Percentiles rank a stretch among this genome's conserved stretches.
phyloP scores from a whole-genome alignment of 2,329 filamentous ascomycete species.

The Pestalotiopsis sp. region DNA sequence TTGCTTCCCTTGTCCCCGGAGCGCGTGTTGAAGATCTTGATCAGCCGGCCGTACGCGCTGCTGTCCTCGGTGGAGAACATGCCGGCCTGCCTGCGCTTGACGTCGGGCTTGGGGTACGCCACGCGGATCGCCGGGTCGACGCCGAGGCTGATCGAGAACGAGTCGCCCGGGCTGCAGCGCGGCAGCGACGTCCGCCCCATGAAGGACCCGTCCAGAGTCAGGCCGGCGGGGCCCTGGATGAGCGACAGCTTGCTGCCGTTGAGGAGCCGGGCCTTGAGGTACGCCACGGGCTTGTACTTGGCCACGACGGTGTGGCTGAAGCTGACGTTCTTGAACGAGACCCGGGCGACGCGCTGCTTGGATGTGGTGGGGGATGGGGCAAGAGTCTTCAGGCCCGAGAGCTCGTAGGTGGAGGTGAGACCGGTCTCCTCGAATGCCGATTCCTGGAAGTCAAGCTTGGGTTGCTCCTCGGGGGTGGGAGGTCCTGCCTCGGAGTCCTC shows the following conservation, averaged over 20 bases:
- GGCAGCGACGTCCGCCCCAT: conserved; percentile 57
- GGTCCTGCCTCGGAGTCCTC: conserved; percentile 8
- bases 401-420: conserved; percentile 60
- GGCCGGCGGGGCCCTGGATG: conserved; percentile 52
- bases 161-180: conserved; percentile 54
- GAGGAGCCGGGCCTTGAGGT: conserved; percentile 56
- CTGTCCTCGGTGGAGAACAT: conserved; percentile 55
- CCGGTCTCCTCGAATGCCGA: conserved; percentile 59
- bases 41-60: conserved; percentile 47
- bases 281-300: conserved; percentile 60
- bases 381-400: conserved; percentile 58
- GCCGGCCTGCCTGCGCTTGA: conserved; percentile 50
- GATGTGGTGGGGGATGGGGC: conserved; percentile 48
- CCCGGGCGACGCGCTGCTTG: conserved; percentile 60
- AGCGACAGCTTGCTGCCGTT: conserved; percentile 58
- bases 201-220: conserved; percentile 65
- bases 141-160: conserved; percentile 56
- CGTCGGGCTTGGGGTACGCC: conserved; percentile 55
- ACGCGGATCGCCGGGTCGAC: conserved; percentile 59
- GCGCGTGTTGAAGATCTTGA: conserved; percentile 53
- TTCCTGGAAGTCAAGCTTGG: conserved; percentile 47
- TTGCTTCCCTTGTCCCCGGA: conserved; percentile 29
- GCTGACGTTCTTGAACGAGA: conserved; percentile 48
- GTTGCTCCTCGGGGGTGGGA: conserved; percentile 23
- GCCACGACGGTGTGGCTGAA: conserved; percentile 61